Conservation (phyloP, 129 eudicot species). For the Calendula officinalis region DNA sequence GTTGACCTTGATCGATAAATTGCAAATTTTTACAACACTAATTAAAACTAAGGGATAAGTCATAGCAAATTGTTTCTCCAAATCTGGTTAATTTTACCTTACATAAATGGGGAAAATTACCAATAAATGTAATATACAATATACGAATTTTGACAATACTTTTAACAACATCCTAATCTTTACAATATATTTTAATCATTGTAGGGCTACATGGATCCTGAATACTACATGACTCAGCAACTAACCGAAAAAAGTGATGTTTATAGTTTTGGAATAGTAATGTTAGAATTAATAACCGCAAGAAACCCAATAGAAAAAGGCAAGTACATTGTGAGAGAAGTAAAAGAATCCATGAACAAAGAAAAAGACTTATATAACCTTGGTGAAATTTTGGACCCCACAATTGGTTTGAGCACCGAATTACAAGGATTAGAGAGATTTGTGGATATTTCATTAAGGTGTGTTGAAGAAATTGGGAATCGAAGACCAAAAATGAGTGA, state of each 20-base stretch:
- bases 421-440: slow-evolving; percentile 51
- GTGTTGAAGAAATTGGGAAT: slow-evolving; percentile 62
- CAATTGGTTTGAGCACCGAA: slow-evolving; percentile 37
- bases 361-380: slow-evolving; percentile 52
- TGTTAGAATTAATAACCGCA: slow-evolving; percentile 69
- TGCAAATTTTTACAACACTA: too few species aligned
- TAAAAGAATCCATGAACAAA: slow-evolving; percentile 56
- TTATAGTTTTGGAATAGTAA: slow-evolving; percentile 73
- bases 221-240: slow-evolving; percentile 68
- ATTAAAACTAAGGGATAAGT: too few species aligned
- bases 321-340: slow-evolving; percentile 66
- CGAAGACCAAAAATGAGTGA: slow-evolving; percentile 67
- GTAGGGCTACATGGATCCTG: slow-evolving; percentile 78
- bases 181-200: not conserved
- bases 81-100: not conserved
- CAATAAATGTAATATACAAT: not conserved
- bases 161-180: slow-evolving; percentile 3
- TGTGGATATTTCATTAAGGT: slow-evolving; percentile 64
- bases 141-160: not conserved
- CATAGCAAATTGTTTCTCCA: not conserved
- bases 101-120: not conserved
- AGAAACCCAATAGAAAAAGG: slow-evolving; percentile 71
- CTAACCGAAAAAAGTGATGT: slow-evolving; percentile 74
- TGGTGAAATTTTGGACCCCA: slow-evolving; percentile 56
- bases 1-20: too few species aligned